Base-by-base conservation (phyloP, 352 stramenopile genomes). In the Phytophthora kernoviae region DNA sequence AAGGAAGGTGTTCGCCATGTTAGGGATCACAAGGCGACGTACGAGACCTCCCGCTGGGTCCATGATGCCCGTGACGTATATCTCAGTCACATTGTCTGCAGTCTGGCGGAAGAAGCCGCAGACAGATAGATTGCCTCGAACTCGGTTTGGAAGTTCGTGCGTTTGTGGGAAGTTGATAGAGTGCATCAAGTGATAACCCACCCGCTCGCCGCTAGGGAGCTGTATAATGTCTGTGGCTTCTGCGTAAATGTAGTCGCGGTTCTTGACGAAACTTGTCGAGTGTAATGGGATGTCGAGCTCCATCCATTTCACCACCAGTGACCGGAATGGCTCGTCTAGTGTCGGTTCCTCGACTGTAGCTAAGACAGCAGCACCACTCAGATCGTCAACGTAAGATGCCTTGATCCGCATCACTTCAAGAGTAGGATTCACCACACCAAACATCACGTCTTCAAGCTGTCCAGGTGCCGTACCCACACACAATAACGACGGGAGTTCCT, bases 101-200 rank as follows among this genome's bases (percentile, higher is more conserved):
- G 49, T 18, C 32, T 77, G 68, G 0, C 59, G 68, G 37, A 68
- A 77, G 36, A 77, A 62, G 15, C 37, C 39, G 37, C 68, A 73
- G 14, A 70, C 51, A 6, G 67, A 72, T 37, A 69, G 39, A 32
- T 63, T 57, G 4, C 52, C 67, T 5, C 67, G 67, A 10, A 75
- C 26, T 5, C 49, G 48, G 30, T 62, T 54, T 12, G 57, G 41
- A 1, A 70, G 41, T 18, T 66, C 51, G 33, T 58, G 50, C 0
- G 61, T 70, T 22, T 70, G 50, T 1, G 65, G 55, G 24, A 71
- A 67, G 21, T 61, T 65, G 43, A 77, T 59, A 2, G 68, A 73
- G 36, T 75, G 67, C 17, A 72, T 18, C 58, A 84, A 52, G 51
- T 84, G 75, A 49, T 68, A 84, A 5, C 75, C 75, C 0, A 84